These are phyloP conservation scores for Posidonia oceanica DNA, from an alignment of 116 monocot genomes.

Conservation along the genomic window DNA sequence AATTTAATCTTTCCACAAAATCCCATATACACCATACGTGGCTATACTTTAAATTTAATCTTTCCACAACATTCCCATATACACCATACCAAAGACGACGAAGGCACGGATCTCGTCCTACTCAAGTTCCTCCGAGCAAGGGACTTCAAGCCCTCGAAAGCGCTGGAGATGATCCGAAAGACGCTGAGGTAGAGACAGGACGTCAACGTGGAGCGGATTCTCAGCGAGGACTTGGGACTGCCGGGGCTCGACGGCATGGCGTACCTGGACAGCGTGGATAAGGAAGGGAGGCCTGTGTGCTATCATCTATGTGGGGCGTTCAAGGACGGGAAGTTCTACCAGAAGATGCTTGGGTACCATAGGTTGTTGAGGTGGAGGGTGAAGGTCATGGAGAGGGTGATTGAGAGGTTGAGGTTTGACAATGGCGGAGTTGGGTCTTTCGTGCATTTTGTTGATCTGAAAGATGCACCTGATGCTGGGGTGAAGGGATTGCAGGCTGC, in stretches of 20 bases:
- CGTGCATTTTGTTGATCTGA: slow-evolving; percentile 57
- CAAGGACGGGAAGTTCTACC: slow-evolving; percentile 23
- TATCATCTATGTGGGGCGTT: slow-evolving; percentile 37
- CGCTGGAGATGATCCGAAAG: slow-evolving; percentile 48
- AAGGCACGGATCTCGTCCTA: slow-evolving; percentile 42
- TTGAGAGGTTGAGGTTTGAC: slow-evolving; percentile 14
- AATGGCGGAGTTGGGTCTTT: slow-evolving; percentile 17
- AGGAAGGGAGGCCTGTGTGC: slow-evolving; percentile 44
- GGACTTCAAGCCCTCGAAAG: slow-evolving; percentile 32
- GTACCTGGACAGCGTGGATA: slow-evolving; percentile 32
- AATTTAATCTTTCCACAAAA: too few species aligned
- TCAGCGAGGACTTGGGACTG: slow-evolving; percentile 15
- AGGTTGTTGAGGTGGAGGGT: slow-evolving; percentile 66
- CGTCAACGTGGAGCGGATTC: slow-evolving; percentile 21
- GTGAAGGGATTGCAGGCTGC: slow-evolving; percentile 38
- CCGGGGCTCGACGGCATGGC: slow-evolving; percentile 19
- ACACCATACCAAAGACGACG: slow-evolving; percentile 15
- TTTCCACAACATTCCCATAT: too few species aligned
- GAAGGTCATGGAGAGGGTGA: slow-evolving; percentile 18
- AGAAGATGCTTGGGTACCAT: slow-evolving; percentile 18
- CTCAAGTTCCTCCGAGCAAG: slow-evolving; percentile 66
- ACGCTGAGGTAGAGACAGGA: slow-evolving; percentile 52
- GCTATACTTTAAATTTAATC: too few species aligned
- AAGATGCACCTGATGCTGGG: slow-evolving; percentile 16
- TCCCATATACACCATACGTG: too few species aligned